phyloP scores from a whole-genome alignment of 2,329 filamentous ascomycete genomes.

The Atkinsonella hypoxylon region DNA sequence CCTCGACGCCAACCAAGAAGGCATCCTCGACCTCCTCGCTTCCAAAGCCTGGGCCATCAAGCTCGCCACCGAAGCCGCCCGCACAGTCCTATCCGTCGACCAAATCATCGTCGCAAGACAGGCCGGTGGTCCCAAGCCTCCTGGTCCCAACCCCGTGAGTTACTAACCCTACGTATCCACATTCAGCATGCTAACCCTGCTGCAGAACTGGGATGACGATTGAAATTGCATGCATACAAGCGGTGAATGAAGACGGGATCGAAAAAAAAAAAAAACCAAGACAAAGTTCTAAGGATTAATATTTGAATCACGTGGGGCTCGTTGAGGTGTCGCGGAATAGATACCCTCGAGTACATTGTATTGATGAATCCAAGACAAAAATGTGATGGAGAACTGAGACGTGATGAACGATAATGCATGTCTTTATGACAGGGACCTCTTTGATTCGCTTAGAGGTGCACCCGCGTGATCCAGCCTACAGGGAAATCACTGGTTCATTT shows the following conservation, averaged over 20 bases:
- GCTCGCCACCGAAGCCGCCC: conserved; percentile 85
- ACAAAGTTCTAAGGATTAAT: background rate
- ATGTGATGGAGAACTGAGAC: background rate
- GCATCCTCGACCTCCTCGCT: conserved; percentile 84
- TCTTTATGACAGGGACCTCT: too few species aligned
- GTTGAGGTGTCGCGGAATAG: background rate
- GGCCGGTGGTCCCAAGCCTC: conserved; percentile 93
- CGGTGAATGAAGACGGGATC: background rate
- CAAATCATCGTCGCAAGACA: conserved; percentile 98
- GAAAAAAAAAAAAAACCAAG: background rate
- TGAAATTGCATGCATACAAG: conserved; percentile 21
- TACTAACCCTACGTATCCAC: background rate
- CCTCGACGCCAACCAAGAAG: conserved; percentile 74
- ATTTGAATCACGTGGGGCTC: background rate
- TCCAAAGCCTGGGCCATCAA: conserved; percentile 96
- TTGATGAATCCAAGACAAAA: background rate
- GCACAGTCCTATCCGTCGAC: conserved; percentile 90
- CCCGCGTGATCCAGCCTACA: too few species aligned
- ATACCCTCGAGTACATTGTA: background rate
- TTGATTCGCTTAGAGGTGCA: too few species aligned
- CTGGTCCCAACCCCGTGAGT: conserved; percentile 70
- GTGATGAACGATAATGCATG: too few species aligned
- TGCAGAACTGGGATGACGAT: conserved; percentile 52
- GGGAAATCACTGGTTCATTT: too few species aligned
- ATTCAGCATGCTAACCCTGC: background rate